Conservation (phyloP, 2,329 filamentous ascomycete genomes). For the Paraphaeosphaeria minitans region DNA sequence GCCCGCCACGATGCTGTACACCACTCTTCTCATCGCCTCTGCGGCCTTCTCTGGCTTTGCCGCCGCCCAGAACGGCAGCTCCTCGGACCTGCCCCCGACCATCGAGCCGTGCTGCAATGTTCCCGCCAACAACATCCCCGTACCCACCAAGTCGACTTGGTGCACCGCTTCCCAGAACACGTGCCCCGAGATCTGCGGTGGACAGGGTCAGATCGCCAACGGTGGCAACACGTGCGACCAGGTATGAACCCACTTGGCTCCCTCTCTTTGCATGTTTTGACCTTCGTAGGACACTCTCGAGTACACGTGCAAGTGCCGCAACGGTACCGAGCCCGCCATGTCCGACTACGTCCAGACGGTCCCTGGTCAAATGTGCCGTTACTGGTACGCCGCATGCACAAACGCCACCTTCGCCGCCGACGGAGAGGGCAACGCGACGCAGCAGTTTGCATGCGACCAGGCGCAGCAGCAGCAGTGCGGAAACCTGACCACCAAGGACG, state of each 20-base stretch:
- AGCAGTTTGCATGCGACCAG: slow-evolving; percentile 54
- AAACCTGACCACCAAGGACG: slow-evolving; percentile 46
- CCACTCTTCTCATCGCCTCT: slow-evolving; percentile 53
- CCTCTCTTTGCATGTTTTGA: slow-evolving; percentile 21
- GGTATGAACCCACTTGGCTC: slow-evolving; percentile 51
- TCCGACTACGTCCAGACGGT: slow-evolving; percentile 62
- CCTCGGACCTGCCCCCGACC: slow-evolving; percentile 28
- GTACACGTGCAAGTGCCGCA: slow-evolving; percentile 63
- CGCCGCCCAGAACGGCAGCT: slow-evolving; percentile 51
- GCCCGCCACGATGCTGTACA: slow-evolving; percentile 53
- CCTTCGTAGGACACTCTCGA: slow-evolving; percentile 53
- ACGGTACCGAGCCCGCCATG: slow-evolving; percentile 61
- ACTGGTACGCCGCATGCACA: slow-evolving; percentile 54
- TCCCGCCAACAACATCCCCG: slow-evolving; percentile 48
- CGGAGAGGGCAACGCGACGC: slow-evolving; percentile 32
- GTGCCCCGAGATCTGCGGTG: slow-evolving; percentile 65
- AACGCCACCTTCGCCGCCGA: slow-evolving; percentile 30
- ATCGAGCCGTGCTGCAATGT: slow-evolving; percentile 49
- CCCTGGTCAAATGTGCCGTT: slow-evolving; percentile 64
- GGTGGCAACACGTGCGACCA: slow-evolving; percentile 60
- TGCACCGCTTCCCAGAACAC: slow-evolving; percentile 64
- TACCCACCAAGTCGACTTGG: slow-evolving; percentile 53
- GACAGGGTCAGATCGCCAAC: slow-evolving; percentile 46
- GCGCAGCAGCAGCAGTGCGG: slow-evolving; percentile 56
- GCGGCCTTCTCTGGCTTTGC: slow-evolving; percentile 53